A percentile compares a stretch with the other conserved stretches of the same genome.
phyloP scores from a whole-genome alignment of 176 grass and related monocot genomes.

The Aegilops tauschii region DNA sequence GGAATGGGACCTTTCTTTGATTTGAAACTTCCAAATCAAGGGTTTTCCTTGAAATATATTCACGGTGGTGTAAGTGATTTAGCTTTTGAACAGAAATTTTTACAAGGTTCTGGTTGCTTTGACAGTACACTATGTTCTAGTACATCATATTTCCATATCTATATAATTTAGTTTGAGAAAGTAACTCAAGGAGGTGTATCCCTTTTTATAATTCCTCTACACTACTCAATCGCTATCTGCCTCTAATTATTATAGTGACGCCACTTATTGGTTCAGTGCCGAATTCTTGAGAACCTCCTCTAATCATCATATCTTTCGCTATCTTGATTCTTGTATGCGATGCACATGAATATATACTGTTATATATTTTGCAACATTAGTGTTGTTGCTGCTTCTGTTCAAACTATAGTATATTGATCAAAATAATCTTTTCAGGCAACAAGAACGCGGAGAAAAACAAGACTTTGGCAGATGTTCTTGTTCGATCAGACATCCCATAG shows the following conservation, averaged over 20 bases:
- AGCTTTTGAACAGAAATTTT: background rate
- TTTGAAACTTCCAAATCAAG: too few species aligned
- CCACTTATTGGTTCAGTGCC: background rate
- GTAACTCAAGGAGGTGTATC: background rate
- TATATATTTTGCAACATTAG: background rate
- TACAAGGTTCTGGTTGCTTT: background rate
- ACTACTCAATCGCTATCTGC: background rate
- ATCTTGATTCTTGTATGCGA: background rate
- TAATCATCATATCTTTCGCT: background rate
- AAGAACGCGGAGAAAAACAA: background rate
- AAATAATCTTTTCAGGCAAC: background rate
- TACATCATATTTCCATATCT: background rate
- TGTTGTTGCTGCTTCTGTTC: background rate
- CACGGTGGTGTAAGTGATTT: too few species aligned
- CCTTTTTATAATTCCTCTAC: background rate
- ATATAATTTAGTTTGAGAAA: too few species aligned
- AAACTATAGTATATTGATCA: background rate
- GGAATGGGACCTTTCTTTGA: too few species aligned
- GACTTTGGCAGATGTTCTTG: conserved; percentile 13
- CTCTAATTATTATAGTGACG: background rate
- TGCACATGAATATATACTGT: background rate
- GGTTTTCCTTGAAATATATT: too few species aligned
- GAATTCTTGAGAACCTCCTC: background rate
- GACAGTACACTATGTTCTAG: background rate
- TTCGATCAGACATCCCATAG: background rate